Conservation (phyloP, 78 protist species). For the Dictyostelium citrinum region DNA sequence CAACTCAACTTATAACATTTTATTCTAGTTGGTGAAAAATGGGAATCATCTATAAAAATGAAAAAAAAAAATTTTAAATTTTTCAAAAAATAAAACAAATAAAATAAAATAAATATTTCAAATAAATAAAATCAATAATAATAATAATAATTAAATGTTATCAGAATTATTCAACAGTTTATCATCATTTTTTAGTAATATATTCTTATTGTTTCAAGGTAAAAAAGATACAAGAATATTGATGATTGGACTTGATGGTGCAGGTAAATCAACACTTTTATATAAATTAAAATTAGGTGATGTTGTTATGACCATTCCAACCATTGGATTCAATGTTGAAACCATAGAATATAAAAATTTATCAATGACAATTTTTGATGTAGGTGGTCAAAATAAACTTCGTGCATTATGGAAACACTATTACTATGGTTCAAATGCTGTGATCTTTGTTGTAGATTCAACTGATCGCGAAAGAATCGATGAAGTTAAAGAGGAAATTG, state of each 20-base stretch:
- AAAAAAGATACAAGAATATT: constrained; percentile 89
- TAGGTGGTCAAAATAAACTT: constrained; percentile 94
- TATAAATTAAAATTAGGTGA: constrained; percentile 70
- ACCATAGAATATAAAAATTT: constrained; percentile 88
- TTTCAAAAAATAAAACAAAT: too few relatives aligned
- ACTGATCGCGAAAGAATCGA: constrained; percentile 81
- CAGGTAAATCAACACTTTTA: constrained; percentile 88
- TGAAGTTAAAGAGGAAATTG: constrained; percentile 78
- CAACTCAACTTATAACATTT: too few relatives aligned
- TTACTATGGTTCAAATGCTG: constrained; percentile 61
- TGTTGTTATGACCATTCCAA: constrained; percentile 74
- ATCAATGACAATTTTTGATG: constrained; percentile 90
- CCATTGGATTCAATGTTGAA: constrained; percentile 78
- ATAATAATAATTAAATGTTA: not conserved
- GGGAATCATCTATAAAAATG: too few relatives aligned
- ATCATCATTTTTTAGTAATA: not conserved
- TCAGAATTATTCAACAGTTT: not conserved
- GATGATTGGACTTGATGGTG: constrained; percentile 97
- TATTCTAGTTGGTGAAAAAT: too few relatives aligned
- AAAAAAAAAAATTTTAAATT: too few relatives aligned
- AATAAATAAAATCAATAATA: too few relatives aligned
- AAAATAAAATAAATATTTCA: too few relatives aligned
- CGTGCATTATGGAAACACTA: constrained; percentile 92
- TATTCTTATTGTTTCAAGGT: constrained; percentile 26
- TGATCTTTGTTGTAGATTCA: constrained; percentile 92